Conservation (phyloP, 2,329 filamentous ascomycete genomes). For the Fusarium pseudograminearum region DNA sequence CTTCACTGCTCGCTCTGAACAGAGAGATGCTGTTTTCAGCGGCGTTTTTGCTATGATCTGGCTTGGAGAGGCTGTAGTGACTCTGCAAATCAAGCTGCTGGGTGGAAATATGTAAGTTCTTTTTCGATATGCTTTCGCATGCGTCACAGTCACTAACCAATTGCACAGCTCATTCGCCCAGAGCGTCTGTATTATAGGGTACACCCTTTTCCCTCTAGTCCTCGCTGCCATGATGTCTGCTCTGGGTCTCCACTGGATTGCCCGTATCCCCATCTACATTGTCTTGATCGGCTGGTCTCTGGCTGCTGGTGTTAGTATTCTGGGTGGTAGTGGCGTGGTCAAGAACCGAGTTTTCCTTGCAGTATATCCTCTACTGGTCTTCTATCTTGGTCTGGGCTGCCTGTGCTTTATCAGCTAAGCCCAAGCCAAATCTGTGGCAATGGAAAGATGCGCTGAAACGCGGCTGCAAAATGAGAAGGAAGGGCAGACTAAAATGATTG, state of each 20-base stretch:
- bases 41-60: constrained; percentile 97
- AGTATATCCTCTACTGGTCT: constrained; percentile 94
- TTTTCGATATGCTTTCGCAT: neutral
- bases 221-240: constrained; percentile 92
- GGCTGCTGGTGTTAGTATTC: constrained; percentile 93
- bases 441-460: neutral
- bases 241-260: constrained; percentile 80
- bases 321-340: constrained; percentile 94
- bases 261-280: constrained; percentile 90
- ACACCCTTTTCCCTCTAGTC: constrained; percentile 96
- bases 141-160: constrained; percentile 38
- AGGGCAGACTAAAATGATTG: constrained; percentile 13
- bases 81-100: constrained; percentile 95
- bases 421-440: neutral
- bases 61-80: constrained; percentile 96
- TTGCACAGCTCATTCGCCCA: constrained; percentile 89
- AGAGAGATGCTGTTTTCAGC: constrained; percentile 91
- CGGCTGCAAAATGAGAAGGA: constrained; percentile 4
- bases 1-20: constrained; percentile 80
- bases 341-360: constrained; percentile 94
- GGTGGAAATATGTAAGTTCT: constrained; percentile 92
- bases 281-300: constrained; percentile 92
- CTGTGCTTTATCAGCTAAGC: constrained; percentile 94
- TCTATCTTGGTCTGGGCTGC: constrained; percentile 92
- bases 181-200: constrained; percentile 97